Evolutionary conservation across 1,284 basidiomycete genomes (phyloP), one percentile per base, ranked within the genome.

Genomic region (Ganoderma lucidum): DNA sequence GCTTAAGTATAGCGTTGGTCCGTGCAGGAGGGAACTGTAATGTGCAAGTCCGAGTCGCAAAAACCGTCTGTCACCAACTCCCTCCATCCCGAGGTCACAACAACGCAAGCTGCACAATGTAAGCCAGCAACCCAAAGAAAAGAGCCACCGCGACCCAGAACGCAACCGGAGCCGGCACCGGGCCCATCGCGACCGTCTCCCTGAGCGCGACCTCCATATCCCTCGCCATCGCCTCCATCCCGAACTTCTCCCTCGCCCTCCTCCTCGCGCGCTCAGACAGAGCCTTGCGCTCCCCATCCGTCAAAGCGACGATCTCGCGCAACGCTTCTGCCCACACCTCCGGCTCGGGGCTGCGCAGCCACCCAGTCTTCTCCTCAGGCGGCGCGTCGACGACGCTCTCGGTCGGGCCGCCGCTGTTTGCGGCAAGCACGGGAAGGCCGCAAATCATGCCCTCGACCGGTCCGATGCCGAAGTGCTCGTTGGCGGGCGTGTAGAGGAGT

Each of bases 381-480:
- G 81, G 78, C 1, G 84, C 80, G 75, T 93, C 88, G 12, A 96
- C 80, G 28, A 98, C 83, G 59, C 93, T 97, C 82, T 99, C 97
- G 0, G 90, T 93, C 1, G 98, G 97, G 0, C 97, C 97, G 42
- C 98, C 97, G 63, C 88, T 93, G 79, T 96, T 85, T 74, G 93
- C 95, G 0, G 96, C 96, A 6, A 99, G 81, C 0, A 99, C 94
- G 0, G 96, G 96, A 0, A 99, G 79, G 1, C 96, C 95, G 71
- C 93, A 96, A 2, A 92, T 88, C 96, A 99, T 98, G 0, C 91
- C 97, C 80, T 99, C 98, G 6, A 99, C 88, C 0, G 97, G 97
- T 0, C 94, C 97, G 75, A 99, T 99, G 1, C 97, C 97, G 78
- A 99, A 98, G 80, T 99, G 97, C 78, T 99, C 97, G 80, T 98